phyloP scores from a whole-genome alignment of 305 asterid genomes.

The Ajuga reptans region DNA sequence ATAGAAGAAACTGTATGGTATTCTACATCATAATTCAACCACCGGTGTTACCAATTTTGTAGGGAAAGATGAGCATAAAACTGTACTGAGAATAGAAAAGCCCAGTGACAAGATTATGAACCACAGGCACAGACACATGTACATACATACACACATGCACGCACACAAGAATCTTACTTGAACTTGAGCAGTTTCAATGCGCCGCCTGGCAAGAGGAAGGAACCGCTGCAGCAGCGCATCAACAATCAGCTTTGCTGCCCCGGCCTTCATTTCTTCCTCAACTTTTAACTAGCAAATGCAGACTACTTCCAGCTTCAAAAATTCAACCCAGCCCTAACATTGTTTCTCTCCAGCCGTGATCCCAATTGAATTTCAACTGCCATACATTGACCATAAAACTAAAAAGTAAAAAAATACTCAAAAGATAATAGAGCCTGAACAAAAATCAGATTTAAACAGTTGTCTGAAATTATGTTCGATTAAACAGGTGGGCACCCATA shows the following conservation, averaged over 20 bases:
- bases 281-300: constrained; percentile 19
- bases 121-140: not conserved
- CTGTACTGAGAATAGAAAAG: not conserved
- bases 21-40: constrained; percentile 11
- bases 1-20: not conserved
- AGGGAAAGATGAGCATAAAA: not conserved
- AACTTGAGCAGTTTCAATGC: constrained; percentile 98
- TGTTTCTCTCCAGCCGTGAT: constrained; percentile 28
- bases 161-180: constrained; percentile 41
- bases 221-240: constrained; percentile 96
- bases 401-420: not conserved
- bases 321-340: constrained; percentile 31
- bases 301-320: constrained; percentile 31
- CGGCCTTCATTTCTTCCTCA: constrained; percentile 77
- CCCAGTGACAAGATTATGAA: not conserved
- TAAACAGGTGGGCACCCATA: not conserved
- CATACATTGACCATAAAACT: constrained; percentile 7
- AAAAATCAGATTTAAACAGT: constrained; percentile 13
- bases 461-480: not conserved
- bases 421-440: not conserved
- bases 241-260: constrained; percentile 94
- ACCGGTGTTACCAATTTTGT: not conserved
- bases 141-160: too few species aligned
- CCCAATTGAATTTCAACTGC: constrained; percentile 25
- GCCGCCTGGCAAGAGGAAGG: constrained; percentile 96